phyloP scores from a whole-genome alignment of 176 grass and related monocot genomes.

The Ensete ventricosum region DNA sequence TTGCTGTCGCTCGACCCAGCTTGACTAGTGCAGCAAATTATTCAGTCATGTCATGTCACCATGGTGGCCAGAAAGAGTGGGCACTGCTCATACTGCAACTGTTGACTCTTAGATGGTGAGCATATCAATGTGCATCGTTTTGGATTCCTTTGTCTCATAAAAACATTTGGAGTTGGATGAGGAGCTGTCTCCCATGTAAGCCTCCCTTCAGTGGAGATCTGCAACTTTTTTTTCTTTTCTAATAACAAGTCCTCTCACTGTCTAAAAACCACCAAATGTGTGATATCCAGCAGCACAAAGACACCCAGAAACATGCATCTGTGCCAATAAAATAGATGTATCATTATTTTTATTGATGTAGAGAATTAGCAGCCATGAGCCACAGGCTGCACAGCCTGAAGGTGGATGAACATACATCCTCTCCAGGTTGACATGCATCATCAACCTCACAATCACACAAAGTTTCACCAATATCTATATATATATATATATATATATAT shows the following conservation, averaged over 20 bases:
- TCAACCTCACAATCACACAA: not conserved
- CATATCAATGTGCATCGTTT: not conserved
- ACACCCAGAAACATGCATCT: not conserved
- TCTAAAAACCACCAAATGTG: not conserved
- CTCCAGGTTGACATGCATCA: slow-evolving; percentile 1
- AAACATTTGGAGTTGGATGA: not conserved
- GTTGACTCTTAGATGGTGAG: not conserved
- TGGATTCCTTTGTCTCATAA: not conserved
- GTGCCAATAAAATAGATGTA: not conserved
- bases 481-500: too few relatives aligned
- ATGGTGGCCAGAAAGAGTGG: not conserved
- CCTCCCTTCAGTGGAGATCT: not conserved
- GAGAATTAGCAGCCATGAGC: not conserved
- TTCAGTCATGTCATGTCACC: not conserved
- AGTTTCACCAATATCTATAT: too few relatives aligned
- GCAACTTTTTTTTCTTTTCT: not conserved
- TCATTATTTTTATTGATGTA: slow-evolving; percentile 3
- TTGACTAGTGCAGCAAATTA: not conserved
- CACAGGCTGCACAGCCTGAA: not conserved
- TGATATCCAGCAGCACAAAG: not conserved
- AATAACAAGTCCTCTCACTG: not conserved
- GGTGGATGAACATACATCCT: slow-evolving; percentile 1
- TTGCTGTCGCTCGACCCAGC: too few relatives aligned
- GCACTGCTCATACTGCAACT: not conserved
- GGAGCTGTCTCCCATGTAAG: not conserved